phyloP scores from a whole-genome alignment of 805 yeast species.

The Candida sakaeoensis region DNA sequence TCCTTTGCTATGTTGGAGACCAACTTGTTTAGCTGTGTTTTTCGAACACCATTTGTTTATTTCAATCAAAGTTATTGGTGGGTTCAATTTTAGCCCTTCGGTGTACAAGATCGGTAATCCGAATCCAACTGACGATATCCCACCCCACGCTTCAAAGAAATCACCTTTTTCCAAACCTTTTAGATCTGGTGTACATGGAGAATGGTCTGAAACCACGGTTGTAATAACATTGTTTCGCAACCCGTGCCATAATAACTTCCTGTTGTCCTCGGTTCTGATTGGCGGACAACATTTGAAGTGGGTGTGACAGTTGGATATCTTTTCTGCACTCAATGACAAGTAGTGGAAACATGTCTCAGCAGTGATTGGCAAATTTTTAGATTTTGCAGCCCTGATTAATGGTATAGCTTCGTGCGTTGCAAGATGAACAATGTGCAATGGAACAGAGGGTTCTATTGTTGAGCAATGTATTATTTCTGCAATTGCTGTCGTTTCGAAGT shows the following conservation, averaged over 20 bases:
- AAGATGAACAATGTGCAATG: slow-evolving; percentile 85
- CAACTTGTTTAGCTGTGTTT: slow-evolving; percentile 85
- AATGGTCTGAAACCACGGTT: slow-evolving; percentile 91
- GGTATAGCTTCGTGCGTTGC: slow-evolving; percentile 86
- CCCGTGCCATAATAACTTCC: slow-evolving; percentile 75
- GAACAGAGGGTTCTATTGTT: slow-evolving; percentile 52
- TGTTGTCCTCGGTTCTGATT: slow-evolving; percentile 70
- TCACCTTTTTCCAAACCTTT: slow-evolving; percentile 82
- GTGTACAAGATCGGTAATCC: slow-evolving; percentile 83
- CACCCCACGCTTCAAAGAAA: slow-evolving; percentile 94
- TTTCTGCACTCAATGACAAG: slow-evolving; percentile 71
- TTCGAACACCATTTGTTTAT: slow-evolving; percentile 76
- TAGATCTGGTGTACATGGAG: slow-evolving; percentile 91
- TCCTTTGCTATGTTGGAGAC: slow-evolving; percentile 72
- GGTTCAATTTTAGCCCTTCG: slow-evolving; percentile 53
- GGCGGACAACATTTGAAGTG: slow-evolving; percentile 96
- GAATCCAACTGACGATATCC: slow-evolving; percentile 87
- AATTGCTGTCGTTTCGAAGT: slow-evolving; percentile 83
- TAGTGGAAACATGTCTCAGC: slow-evolving; percentile 97
- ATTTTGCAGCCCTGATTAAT: slow-evolving; percentile 60
- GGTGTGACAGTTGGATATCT: slow-evolving; percentile 72
- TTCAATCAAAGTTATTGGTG: slow-evolving; percentile 53
- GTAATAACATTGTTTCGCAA: slow-evolving; percentile 61
- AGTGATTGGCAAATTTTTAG: slow-evolving; percentile 55
- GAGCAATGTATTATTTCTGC: slow-evolving; percentile 65